Conservation (phyloP, 2,329 filamentous ascomycete species). For the Purpureocillium lavendulum region DNA sequence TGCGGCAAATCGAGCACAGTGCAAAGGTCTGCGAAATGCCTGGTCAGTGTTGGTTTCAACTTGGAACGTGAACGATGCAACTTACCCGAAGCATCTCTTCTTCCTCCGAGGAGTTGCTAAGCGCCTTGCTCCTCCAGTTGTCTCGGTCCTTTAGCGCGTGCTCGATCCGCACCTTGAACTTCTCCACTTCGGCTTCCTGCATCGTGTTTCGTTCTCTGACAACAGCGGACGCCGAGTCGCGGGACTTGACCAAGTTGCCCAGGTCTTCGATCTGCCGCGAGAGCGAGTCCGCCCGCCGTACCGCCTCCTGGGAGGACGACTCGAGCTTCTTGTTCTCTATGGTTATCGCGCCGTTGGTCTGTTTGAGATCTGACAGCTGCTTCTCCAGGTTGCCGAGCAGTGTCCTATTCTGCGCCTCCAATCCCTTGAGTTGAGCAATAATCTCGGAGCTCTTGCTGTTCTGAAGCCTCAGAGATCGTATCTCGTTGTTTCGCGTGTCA, state of each 20-base stretch:
- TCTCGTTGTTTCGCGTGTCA: constrained; percentile 74
- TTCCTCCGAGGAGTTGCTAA: constrained; percentile 73
- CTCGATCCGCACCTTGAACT: constrained; percentile 67
- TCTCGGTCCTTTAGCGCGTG: constrained; percentile 77
- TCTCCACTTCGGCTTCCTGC: constrained; percentile 70
- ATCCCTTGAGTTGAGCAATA: constrained; percentile 85
- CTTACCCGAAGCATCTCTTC: constrained; percentile 81
- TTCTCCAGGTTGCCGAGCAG: constrained; percentile 83
- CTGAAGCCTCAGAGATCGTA: constrained; percentile 69
- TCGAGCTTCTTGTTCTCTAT: constrained; percentile 70
- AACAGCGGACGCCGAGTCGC: constrained; percentile 53
- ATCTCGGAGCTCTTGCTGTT: constrained; percentile 90
- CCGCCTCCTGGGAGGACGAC: constrained; percentile 59
- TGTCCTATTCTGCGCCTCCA: constrained; percentile 68
- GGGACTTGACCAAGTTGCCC: constrained; percentile 63
- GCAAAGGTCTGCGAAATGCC: constrained; percentile 22
- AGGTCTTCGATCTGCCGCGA: constrained; percentile 71
- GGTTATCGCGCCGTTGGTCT: constrained; percentile 63
- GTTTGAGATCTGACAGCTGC: constrained; percentile 75
- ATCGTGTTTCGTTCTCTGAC: constrained; percentile 50
- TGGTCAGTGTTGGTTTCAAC: constrained; percentile 2
- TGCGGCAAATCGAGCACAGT: constrained; percentile 86
- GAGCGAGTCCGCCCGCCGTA: constrained; percentile 61
- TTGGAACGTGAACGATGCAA: constrained; percentile 13
- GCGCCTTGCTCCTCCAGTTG: constrained; percentile 73